A percentile compares a stretch with the other conserved stretches of the same genome.
These are phyloP conservation scores for Pharnaceum exiguum DNA, from an alignment of 148 eudicot genomes.

Conservation along the genomic window DNA sequence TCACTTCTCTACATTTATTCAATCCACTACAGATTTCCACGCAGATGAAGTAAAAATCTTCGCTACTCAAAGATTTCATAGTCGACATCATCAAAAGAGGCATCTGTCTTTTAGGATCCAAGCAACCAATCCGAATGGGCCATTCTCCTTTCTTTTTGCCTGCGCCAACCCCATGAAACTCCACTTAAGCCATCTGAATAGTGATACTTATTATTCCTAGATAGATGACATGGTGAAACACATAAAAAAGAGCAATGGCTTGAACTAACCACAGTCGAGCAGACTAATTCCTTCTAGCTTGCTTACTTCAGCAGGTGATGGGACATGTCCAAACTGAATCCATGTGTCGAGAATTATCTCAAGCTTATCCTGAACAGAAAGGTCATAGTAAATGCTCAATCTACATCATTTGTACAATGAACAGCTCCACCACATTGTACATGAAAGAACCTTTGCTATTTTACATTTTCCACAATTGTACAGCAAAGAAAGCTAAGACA, in stretches of 20 bases:
- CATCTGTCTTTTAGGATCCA: constrained; percentile 43
- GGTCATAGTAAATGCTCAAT: background rate
- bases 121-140: constrained; percentile 64
- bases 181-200: background rate
- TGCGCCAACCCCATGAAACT: constrained; percentile 12
- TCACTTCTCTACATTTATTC: constrained; percentile 31
- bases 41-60: constrained; percentile 75
- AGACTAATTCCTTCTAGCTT: constrained; percentile 69
- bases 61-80: constrained; percentile 48
- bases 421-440: background rate
- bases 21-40: constrained; percentile 41
- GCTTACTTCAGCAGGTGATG: constrained; percentile 93
- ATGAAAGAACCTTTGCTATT: no score
- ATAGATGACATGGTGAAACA: background rate
- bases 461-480: background rate
- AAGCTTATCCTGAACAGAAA: constrained; percentile 83
- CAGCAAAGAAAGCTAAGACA: no score
- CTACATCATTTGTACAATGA: background rate
- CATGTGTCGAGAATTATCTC: constrained; percentile 69
- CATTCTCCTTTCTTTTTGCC: constrained; percentile 45
- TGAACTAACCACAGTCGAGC: constrained; percentile 44
- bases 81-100: constrained; percentile 41
- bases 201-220: background rate
- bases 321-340: constrained; percentile 56
- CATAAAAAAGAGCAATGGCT: background rate